Base-by-base conservation (phyloP, 805 yeast species). In the Candida boleticola region DNA sequence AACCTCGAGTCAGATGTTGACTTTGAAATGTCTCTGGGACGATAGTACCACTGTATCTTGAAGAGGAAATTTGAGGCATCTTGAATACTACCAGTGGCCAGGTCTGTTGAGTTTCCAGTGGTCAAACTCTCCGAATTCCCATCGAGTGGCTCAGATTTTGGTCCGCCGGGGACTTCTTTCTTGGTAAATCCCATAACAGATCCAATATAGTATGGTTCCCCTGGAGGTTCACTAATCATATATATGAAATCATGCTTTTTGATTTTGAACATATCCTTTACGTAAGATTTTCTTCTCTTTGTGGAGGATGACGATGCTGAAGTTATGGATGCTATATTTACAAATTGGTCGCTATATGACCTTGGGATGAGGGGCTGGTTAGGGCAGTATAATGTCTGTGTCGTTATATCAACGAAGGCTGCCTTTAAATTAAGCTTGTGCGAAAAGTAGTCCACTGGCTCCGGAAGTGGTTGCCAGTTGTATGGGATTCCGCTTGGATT, bases 161-260 rank as follows among this genome's bases (percentile, higher is more conserved):
- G 16, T 14, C 13, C 18, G 22, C 5, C 19, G 19, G 35, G 5
- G 21, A 13, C 22, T 31, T 31, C 35, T 20, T 31, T 31, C 13
- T 11, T 31, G 9, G 35, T 31, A 50, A 89, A 88, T 13, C 90
- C 93, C 71, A 87, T 77, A 30, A 92, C 74, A 32, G 92, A 71
- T 1, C 95, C 98, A 34, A 93, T 77, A 54, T 89, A 87, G 67
- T 85, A 93, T 0, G 98, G 97, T 53, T 89, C 97, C 2, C 96
- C 93, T 0, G 96, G 89, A 1, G 96, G 96, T 60, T 89, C 97
- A 48, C 93, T 80, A 10, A 90, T 74, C 81, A 90, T 80, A 58
- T 85, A 89, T 7, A 89, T 83, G 45, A 73, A 80, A 43, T 89
- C 95, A 40, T 79, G 79, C 46, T 77, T 78, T 3, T 47, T 46